Percentiles rank a stretch among this genome's conserved stretches.
These are phyloP conservation scores for Dunaliella primolecta DNA, from an alignment of 139 green algal species.

Conservation along the genomic window DNA sequence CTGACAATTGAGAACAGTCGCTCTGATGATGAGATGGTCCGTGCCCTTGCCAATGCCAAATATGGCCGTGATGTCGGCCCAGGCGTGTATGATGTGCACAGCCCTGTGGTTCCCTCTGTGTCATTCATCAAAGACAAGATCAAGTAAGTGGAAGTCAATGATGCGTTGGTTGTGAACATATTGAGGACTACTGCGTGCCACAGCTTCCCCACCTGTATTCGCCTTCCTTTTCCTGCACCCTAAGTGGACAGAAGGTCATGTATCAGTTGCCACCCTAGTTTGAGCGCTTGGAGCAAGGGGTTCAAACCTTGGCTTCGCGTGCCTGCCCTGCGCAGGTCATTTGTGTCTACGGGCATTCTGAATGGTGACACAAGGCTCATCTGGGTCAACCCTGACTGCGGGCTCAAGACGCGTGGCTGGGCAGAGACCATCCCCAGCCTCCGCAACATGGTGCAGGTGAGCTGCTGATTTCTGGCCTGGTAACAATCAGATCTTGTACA, in stretches of 20 bases:
- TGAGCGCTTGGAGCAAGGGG: too few relatives aligned
- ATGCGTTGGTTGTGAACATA: too few relatives aligned
- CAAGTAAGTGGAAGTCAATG: constrained; percentile 5
- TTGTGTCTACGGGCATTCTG: constrained; percentile 67
- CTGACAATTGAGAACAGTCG: constrained; percentile 94
- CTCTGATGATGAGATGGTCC: constrained; percentile 77
- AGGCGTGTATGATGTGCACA: constrained; percentile 91
- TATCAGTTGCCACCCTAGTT: too few relatives aligned
- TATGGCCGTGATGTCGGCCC: constrained; percentile 79
- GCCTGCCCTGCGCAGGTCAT: constrained; percentile 45
- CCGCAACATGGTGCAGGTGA: constrained; percentile 49
- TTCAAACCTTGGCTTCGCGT: too few relatives aligned
- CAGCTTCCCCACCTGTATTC: too few relatives aligned
- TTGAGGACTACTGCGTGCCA: too few relatives aligned
- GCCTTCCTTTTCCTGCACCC: too few relatives aligned
- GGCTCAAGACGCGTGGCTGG: constrained; percentile 84
- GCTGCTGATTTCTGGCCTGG: neutral
- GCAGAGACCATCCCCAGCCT: constrained; percentile 40
- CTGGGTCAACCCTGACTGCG: constrained; percentile 75
- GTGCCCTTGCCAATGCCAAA: constrained; percentile 53
- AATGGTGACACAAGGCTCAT: constrained; percentile 53
- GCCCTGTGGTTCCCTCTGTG: constrained; percentile 65
- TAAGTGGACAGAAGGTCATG: too few relatives aligned
- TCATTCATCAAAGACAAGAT: constrained; percentile 65
- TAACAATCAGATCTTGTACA: too few relatives aligned